These are phyloP conservation scores for Porodaedalea pini DNA, from an alignment of 1,284 basidiomycete genomes.

Conservation along the genomic window DNA sequence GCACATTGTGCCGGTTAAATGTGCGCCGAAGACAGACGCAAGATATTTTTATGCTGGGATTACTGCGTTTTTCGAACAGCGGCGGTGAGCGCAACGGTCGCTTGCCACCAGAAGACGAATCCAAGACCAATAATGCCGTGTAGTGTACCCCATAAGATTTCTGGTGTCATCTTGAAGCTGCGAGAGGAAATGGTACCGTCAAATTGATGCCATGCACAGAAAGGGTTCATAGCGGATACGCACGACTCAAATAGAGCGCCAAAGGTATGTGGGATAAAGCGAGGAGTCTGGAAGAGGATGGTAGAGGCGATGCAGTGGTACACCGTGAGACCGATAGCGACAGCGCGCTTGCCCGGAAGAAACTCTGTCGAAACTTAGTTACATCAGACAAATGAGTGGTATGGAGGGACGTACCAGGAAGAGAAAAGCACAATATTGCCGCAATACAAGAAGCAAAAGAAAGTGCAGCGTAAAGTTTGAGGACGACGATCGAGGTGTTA, in stretches of 20 bases:
- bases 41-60: no score
- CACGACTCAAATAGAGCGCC: conserved; percentile 60
- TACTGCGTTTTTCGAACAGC: conserved; percentile 34
- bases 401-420: conserved; percentile 52
- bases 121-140: conserved; percentile 66
- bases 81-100: conserved; percentile 53
- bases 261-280: conserved; percentile 72
- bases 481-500: conserved; percentile 71
- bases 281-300: conserved; percentile 68
- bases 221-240: conserved; percentile 31
- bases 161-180: conserved; percentile 62
- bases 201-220: neutral
- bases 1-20: no score
- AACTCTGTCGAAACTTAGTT: conserved; percentile 48
- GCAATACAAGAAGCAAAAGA: conserved; percentile 55
- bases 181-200: neutral
- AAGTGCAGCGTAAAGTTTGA: conserved; percentile 71
- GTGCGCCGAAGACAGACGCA: no score
- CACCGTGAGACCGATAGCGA: conserved; percentile 70
- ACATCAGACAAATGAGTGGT: neutral
- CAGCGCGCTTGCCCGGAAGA: conserved; percentile 77
- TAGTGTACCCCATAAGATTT: conserved; percentile 60
- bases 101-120: conserved; percentile 74
- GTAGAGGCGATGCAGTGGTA: conserved; percentile 77
- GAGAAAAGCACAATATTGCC: conserved; percentile 54